Conservation (phyloP, 495 filamentous ascomycete genomes). For the Aspergillus indologenus region DNA sequence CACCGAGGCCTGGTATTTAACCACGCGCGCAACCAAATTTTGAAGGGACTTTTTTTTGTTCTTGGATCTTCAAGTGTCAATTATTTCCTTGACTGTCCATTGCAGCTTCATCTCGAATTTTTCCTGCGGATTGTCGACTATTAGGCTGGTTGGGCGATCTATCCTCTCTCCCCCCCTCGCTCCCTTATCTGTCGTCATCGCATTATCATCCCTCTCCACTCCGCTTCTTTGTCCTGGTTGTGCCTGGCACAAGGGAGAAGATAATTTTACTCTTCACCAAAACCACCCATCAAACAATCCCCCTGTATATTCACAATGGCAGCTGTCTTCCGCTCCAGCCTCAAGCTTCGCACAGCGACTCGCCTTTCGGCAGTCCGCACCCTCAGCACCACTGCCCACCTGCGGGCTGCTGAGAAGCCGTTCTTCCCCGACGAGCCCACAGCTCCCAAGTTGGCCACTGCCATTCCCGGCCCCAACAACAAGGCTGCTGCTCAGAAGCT, state of each 20-base stretch:
- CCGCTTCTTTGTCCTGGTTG: not conserved
- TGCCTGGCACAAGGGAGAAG: not conserved
- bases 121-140: not conserved
- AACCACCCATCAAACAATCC: not conserved
- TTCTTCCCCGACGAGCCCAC: conserved; percentile 75
- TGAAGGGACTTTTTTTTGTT: not conserved
- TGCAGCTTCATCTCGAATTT: not conserved
- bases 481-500: conserved; percentile 68
- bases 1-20: conserved; percentile 6
- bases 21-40: not conserved
- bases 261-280: not conserved
- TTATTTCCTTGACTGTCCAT: not conserved
- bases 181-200: conserved; percentile 6
- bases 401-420: conserved; percentile 45
- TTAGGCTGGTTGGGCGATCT: not conserved
- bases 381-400: conserved; percentile 41
- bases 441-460: conserved; percentile 67
- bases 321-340: conserved; percentile 41
- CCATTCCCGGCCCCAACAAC: conserved; percentile 80
- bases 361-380: conserved; percentile 38
- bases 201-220: conserved; percentile 7
- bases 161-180: not conserved
- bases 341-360: conserved; percentile 38
- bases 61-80: not conserved
- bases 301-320: conserved; percentile 37